Conservation (phyloP, 129 eudicot species). For the Saussurea involucrata region DNA sequence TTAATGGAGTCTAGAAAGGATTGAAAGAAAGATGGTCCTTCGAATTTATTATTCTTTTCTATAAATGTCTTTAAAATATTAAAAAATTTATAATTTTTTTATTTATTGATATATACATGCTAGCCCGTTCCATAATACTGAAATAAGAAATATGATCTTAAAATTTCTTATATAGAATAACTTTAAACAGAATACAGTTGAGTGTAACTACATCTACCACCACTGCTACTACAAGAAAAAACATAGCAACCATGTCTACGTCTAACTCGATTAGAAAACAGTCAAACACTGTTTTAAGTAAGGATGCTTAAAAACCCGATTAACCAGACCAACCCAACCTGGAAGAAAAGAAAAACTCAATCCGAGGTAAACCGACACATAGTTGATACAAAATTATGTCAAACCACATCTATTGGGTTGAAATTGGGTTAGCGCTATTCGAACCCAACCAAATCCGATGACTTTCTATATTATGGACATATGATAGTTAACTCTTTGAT, state of each 20-base stretch:
- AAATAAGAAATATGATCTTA: background rate
- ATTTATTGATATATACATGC: background rate
- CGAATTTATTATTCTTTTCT: background rate
- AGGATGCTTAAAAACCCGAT: too few relatives aligned
- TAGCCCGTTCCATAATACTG: too few relatives aligned
- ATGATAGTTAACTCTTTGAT: too few relatives aligned
- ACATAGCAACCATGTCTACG: background rate
- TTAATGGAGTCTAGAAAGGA: constrained; percentile 12
- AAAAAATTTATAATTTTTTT: background rate
- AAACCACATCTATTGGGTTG: too few relatives aligned
- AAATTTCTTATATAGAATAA: background rate
- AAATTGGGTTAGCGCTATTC: too few relatives aligned
- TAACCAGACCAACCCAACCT: too few relatives aligned
- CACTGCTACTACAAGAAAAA: background rate
- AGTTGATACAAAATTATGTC: too few relatives aligned
- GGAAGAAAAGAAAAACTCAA: too few relatives aligned
- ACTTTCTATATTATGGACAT: too few relatives aligned
- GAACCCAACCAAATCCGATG: too few relatives aligned
- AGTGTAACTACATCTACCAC: background rate
- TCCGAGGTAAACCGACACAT: too few relatives aligned
- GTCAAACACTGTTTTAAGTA: background rate
- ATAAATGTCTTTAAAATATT: background rate
- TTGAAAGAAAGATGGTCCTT: constrained; percentile 4
- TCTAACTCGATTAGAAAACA: background rate
- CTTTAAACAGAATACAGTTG: background rate